phyloP scores from a whole-genome alignment of 2,329 filamentous ascomycete genomes.

The Pyricularia pennisetigena region DNA sequence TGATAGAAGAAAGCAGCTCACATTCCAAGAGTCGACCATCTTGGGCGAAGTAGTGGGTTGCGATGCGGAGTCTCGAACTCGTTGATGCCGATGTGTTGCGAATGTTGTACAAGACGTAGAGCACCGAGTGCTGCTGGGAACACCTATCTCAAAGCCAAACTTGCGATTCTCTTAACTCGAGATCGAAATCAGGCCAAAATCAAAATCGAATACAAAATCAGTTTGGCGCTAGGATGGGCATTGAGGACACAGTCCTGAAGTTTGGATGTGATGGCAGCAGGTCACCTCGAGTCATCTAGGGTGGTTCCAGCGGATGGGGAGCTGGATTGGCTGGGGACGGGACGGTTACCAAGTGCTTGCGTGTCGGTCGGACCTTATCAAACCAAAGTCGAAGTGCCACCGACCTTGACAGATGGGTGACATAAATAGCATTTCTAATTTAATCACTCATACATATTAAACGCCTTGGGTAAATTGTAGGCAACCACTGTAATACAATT shows the following conservation, averaged over 20 bases:
- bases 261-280: not conserved
- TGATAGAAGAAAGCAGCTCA: not conserved
- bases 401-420: not conserved
- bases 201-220: not conserved
- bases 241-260: not conserved
- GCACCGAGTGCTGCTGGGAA: not conserved
- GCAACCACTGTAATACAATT: no score
- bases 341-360: not conserved
- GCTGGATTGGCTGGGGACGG: not conserved
- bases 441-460: not conserved
- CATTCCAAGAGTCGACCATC: slow-evolving; percentile 2
- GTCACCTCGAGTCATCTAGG: not conserved
- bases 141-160: not conserved
- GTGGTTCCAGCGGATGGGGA: not conserved
- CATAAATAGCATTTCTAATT: not conserved
- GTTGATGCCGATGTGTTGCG: not conserved
- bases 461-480: no score
- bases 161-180: not conserved
- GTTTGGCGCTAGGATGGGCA: not conserved
- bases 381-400: not conserved
- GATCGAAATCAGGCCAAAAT: not conserved
- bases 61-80: not conserved
- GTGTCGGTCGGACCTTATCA: not conserved
- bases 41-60: not conserved
- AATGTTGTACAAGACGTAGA: not conserved